These are phyloP conservation scores for Rhodosporidiobolus odoratus DNA, from an alignment of 768 basidiomycete genomes.

Conservation along the genomic window DNA sequence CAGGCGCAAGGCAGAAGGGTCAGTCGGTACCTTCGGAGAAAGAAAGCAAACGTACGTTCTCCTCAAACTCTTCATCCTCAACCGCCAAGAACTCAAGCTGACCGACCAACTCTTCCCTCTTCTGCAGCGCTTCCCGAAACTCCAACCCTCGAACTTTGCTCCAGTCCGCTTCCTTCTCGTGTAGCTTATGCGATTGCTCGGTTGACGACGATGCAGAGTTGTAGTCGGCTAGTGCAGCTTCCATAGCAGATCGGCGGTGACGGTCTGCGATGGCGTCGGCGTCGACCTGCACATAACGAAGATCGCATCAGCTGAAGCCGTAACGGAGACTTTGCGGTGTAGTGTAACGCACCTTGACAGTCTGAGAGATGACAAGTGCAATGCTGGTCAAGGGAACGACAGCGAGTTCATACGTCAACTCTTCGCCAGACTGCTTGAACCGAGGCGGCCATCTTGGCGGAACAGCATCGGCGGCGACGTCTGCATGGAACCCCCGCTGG, in stretches of 20 bases:
- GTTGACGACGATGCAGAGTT: constrained; percentile 47
- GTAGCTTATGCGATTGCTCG: constrained; percentile 51
- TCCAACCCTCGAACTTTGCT: constrained; percentile 72
- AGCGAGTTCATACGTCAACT: constrained; percentile 62
- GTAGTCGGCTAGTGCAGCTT: constrained; percentile 53
- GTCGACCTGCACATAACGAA: constrained; percentile 56
- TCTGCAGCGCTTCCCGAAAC: constrained; percentile 75
- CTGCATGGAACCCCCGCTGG: too few species aligned
- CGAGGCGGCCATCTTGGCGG: constrained; percentile 74
- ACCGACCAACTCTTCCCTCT: too few species aligned
- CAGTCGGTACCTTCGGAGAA: not conserved
- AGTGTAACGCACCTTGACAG: constrained; percentile 58
- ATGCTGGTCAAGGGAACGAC: constrained; percentile 68
- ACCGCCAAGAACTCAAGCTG: constrained; percentile 48
- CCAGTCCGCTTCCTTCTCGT: constrained; percentile 71
- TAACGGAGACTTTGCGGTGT: too few species aligned
- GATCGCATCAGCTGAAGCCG: not conserved
- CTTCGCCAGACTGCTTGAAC: constrained; percentile 45
- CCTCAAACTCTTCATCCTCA: constrained; percentile 54
- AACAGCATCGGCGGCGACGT: constrained; percentile 56
- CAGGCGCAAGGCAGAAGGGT: constrained; percentile 1
- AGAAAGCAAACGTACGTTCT: constrained; percentile 59
- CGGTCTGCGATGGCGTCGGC: constrained; percentile 62
- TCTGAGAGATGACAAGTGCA: constrained; percentile 63
- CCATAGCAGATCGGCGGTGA: constrained; percentile 61